Percentiles rank a stretch among this genome's conserved stretches.
Conservation (phyloP, 345 rosid genomes). For the Euphorbia pulcherrima region DNA sequence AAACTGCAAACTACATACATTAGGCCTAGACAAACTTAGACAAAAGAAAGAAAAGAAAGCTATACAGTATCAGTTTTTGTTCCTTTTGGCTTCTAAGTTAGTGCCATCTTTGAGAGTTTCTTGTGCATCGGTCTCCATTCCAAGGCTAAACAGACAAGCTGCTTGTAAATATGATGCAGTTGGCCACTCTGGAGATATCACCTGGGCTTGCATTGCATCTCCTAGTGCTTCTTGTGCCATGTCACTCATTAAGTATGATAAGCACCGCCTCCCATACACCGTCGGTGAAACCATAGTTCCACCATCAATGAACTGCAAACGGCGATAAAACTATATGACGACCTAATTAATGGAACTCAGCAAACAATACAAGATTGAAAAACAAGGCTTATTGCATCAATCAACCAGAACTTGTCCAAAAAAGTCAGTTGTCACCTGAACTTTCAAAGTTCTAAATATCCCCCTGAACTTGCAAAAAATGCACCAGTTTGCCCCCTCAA, state of each 20-base stretch:
- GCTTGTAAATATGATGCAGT: constrained; percentile 84
- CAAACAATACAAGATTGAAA: not conserved
- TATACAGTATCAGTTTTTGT: constrained; percentile 52
- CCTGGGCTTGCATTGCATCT: constrained; percentile 89
- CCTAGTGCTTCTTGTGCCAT: constrained; percentile 78
- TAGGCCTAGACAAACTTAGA: constrained; percentile 13
- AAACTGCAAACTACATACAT: constrained; percentile 1
- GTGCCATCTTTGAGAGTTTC: constrained; percentile 86
- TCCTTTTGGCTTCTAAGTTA: constrained; percentile 63
- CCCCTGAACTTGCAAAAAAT: too few relatives aligned
- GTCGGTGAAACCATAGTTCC: constrained; percentile 81
- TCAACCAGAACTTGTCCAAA: too few relatives aligned
- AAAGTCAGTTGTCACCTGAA: too few relatives aligned
- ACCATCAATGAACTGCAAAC: constrained; percentile 60
- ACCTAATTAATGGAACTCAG: not conserved
- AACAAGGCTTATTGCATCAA: too few relatives aligned
- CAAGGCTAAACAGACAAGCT: constrained; percentile 74
- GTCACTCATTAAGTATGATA: constrained; percentile 68
- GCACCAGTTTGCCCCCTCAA: too few relatives aligned
- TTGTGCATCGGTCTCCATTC: constrained; percentile 71
- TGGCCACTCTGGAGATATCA: constrained; percentile 74
- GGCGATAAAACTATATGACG: not conserved
- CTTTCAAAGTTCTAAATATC: too few relatives aligned
- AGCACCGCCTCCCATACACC: constrained; percentile 72
- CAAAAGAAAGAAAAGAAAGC: constrained; percentile 7